A percentile compares a stretch with the other conserved stretches of the same genome.
Conservation (phyloP, 2,329 filamentous ascomycete genomes). For the Cladosporium austrohemisphaericum region DNA sequence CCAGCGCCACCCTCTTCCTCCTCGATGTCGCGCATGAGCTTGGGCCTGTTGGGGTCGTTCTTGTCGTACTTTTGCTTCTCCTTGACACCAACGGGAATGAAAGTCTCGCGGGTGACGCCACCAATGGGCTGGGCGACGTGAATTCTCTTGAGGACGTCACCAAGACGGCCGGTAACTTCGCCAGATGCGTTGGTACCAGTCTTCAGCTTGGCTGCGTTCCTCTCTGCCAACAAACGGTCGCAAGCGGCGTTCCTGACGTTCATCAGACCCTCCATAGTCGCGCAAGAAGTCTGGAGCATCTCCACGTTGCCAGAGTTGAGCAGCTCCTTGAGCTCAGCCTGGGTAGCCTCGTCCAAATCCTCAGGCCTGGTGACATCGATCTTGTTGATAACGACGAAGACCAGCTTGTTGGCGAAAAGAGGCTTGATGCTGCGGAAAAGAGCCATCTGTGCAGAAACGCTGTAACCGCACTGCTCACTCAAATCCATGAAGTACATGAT, state of each 20-base stretch:
- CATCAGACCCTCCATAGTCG: slow-evolving; percentile 90
- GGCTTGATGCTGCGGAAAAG: slow-evolving; percentile 97
- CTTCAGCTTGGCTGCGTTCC: slow-evolving; percentile 94
- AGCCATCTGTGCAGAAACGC: slow-evolving; percentile 85
- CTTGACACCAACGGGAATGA: slow-evolving; percentile 82
- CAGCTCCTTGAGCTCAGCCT: slow-evolving; percentile 72
- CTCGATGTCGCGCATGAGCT: slow-evolving; percentile 80
- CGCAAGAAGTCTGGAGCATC: slow-evolving; percentile 88
- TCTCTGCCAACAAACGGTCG: slow-evolving; percentile 85
- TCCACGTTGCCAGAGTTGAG: slow-evolving; percentile 87
- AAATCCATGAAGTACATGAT: slow-evolving; percentile 99
- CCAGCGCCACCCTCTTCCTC: slow-evolving; percentile 90
- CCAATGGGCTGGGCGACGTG: slow-evolving; percentile 94
- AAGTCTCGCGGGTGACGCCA: slow-evolving; percentile 72
- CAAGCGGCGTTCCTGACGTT: slow-evolving; percentile 93
- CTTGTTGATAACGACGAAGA: slow-evolving; percentile 97
- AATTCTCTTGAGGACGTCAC: slow-evolving; percentile 87
- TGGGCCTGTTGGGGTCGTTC: slow-evolving; percentile 76
- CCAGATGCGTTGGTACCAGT: slow-evolving; percentile 72
- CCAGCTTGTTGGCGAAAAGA: slow-evolving; percentile 93
- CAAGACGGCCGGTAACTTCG: slow-evolving; percentile 75
- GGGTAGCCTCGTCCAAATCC: slow-evolving; percentile 74
- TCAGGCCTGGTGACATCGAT: slow-evolving; percentile 88
- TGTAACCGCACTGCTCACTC: slow-evolving; percentile 94
- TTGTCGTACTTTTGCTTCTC: slow-evolving; percentile 84